These are phyloP conservation scores for Globisporangium rhizosaccharum DNA, from an alignment of 352 stramenopile species.

Conservation along the genomic window DNA sequence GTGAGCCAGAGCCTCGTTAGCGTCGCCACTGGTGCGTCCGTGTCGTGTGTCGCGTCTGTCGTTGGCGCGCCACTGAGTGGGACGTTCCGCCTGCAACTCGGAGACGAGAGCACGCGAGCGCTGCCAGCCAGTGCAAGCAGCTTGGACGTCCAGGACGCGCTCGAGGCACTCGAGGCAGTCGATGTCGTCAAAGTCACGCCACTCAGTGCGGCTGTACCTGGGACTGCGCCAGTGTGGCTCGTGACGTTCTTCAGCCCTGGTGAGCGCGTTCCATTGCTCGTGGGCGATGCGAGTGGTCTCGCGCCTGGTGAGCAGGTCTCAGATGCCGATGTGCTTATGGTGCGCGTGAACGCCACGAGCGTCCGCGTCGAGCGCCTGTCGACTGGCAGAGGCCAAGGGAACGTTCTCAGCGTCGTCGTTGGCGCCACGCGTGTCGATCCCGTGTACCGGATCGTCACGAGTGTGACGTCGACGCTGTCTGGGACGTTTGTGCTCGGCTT, in stretches of 20 bases:
- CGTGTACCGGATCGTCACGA: constrained; percentile 21
- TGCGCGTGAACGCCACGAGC: constrained; percentile 1
- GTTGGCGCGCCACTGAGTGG: constrained; percentile 14
- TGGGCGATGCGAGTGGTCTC: constrained; percentile 8
- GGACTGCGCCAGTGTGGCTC: constrained; percentile 18
- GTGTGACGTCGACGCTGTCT: constrained; percentile 2
- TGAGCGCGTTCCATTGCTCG: constrained; percentile 21
- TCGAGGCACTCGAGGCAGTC: constrained; percentile 24
- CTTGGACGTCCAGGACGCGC: constrained; percentile 23
- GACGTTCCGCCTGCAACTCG: constrained; percentile 24
- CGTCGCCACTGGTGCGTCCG: background rate
- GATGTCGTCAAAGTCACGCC: constrained; percentile 19
- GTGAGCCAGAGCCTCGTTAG: constrained; percentile 1
- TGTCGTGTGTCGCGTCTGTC: constrained; percentile 1
- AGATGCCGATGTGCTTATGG: constrained; percentile 7
- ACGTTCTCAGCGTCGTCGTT: constrained; percentile 20
- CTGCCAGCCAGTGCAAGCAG: constrained; percentile 4
- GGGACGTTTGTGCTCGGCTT: constrained; percentile 27
- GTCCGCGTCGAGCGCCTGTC: constrained; percentile 18
- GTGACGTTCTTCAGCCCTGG: constrained; percentile 37
- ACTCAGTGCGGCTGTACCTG: background rate
- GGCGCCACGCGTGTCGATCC: constrained; percentile 16
- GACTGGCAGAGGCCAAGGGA: constrained; percentile 21
- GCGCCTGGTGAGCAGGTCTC: constrained; percentile 10
- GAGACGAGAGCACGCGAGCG: constrained; percentile 11